These are phyloP conservation scores for Yamadazyma tumulicola DNA, from an alignment of 805 yeast species.

Conservation along the genomic window DNA sequence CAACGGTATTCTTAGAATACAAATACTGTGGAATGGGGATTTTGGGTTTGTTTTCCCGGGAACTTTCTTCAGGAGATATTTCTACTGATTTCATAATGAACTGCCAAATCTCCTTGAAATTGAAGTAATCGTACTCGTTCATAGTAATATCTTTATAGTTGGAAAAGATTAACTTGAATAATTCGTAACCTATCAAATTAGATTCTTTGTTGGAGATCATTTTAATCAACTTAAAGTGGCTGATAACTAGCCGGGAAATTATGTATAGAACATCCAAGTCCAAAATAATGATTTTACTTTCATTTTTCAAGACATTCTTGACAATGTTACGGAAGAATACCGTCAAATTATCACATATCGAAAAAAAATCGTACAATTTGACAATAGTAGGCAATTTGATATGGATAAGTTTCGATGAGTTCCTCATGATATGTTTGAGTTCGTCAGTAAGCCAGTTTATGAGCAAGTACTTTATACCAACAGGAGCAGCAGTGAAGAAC, in stretches of 20 bases:
- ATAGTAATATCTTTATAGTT: conserved; percentile 32
- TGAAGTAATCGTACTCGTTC: conserved; percentile 31
- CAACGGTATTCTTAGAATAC: conserved; percentile 24
- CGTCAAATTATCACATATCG: conserved; percentile 37
- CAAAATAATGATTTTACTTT: conserved; percentile 35
- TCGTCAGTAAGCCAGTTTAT: conserved; percentile 48
- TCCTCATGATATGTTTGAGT: conserved; percentile 32
- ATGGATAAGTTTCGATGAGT: conserved; percentile 35
- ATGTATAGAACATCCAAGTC: conserved; percentile 41
- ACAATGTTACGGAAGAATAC: conserved; percentile 37
- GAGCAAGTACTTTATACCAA: conserved; percentile 43
- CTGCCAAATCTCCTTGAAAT: conserved; percentile 32
- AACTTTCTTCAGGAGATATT: background rate
- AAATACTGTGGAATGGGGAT: conserved; percentile 11
- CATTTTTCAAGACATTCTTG: conserved; percentile 33
- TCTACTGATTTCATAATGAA: conserved; percentile 20
- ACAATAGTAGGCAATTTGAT: conserved; percentile 28
- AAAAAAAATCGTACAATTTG: conserved; percentile 30
- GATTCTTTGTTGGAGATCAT: conserved; percentile 31
- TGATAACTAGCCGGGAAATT: conserved; percentile 27
- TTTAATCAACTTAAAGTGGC: conserved; percentile 31
- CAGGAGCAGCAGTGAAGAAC: conserved; percentile 22
- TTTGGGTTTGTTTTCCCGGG: conserved; percentile 7
- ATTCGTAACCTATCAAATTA: conserved; percentile 28
- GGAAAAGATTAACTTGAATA: conserved; percentile 30